These are phyloP conservation scores for Panicum hallii DNA, from an alignment of 202 grass and related monocot genomes.

Conservation along the genomic window DNA sequence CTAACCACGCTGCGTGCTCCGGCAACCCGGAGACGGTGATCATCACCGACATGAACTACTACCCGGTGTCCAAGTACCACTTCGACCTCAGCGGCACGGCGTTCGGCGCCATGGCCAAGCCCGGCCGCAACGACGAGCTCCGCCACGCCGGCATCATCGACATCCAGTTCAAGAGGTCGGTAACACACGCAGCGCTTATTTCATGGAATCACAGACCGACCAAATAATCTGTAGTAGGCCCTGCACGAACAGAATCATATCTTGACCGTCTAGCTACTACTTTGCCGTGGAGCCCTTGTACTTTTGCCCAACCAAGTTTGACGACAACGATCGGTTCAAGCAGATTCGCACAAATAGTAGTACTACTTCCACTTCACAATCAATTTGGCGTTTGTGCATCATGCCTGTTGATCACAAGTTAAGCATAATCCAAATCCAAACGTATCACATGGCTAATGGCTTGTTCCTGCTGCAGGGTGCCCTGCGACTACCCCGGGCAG, in stretches of 20 bases:
- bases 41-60: conserved; percentile 82
- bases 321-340: conserved; percentile 17
- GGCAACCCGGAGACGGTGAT: conserved; percentile 74
- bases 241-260: conserved; percentile 9
- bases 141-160: conserved; percentile 81
- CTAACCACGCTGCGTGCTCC: conserved; percentile 60
- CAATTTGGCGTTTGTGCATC: background rate
- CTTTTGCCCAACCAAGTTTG: background rate
- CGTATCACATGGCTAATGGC: background rate
- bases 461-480: conserved; percentile 48
- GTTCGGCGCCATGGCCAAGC: conserved; percentile 82
- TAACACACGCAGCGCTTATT: background rate
- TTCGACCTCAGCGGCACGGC: conserved; percentile 93
- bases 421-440: conserved; percentile 18
- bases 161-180: conserved; percentile 72
- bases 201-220: background rate
- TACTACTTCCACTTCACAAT: conserved; percentile 14
- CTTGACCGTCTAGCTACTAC: background rate
- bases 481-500: conserved; percentile 62
- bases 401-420: background rate
- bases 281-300: background rate
- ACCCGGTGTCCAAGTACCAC: conserved; percentile 60
- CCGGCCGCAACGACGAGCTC: conserved; percentile 67
- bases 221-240: too few species aligned
- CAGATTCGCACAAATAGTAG: background rate